These are phyloP conservation scores for Hanseniaspora hatyaiensis DNA, from an alignment of 805 yeast genomes.

Conservation along the genomic window DNA sequence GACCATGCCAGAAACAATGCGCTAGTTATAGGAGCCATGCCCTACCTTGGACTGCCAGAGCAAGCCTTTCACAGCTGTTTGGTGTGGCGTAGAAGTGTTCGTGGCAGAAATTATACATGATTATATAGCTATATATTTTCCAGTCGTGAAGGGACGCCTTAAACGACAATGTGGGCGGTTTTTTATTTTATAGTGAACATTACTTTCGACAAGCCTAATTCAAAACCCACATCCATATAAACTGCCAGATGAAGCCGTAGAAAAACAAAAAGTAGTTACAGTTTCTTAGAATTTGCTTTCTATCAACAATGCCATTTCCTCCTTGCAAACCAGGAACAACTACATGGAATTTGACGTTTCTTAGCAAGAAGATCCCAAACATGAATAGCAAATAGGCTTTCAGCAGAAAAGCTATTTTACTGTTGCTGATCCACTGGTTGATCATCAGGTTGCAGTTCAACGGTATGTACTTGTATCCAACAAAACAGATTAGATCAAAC, in stretches of 20 bases:
- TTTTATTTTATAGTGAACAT: too few species aligned
- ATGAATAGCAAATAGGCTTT: constrained; percentile 43
- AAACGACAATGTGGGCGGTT: too few species aligned
- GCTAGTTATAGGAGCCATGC: too few species aligned
- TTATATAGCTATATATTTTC: too few species aligned
- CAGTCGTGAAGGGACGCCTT: too few species aligned
- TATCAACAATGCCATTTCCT: constrained; percentile 45
- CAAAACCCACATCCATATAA: constrained; percentile 63
- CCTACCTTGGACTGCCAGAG: too few species aligned
- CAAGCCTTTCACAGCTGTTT: too few species aligned
- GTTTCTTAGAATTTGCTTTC: constrained; percentile 58
- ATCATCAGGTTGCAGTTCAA: constrained; percentile 40
- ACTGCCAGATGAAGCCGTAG: constrained; percentile 74
- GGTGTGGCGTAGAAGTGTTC: too few species aligned
- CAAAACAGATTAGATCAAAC: constrained; percentile 77
- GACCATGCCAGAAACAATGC: too few species aligned
- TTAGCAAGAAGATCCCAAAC: constrained; percentile 53
- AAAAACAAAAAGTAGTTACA: constrained; percentile 78
- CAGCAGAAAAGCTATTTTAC: constrained; percentile 34
- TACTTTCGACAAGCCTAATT: too few species aligned
- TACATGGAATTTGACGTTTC: constrained; percentile 37
- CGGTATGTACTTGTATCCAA: constrained; percentile 90
- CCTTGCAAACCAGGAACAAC: constrained; percentile 29
- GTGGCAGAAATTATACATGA: too few species aligned
- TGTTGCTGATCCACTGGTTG: constrained; percentile 29